Evolutionary conservation across 148 eudicot genomes (phyloP).

Genomic region (Vaccinium vitisidaea): DNA sequence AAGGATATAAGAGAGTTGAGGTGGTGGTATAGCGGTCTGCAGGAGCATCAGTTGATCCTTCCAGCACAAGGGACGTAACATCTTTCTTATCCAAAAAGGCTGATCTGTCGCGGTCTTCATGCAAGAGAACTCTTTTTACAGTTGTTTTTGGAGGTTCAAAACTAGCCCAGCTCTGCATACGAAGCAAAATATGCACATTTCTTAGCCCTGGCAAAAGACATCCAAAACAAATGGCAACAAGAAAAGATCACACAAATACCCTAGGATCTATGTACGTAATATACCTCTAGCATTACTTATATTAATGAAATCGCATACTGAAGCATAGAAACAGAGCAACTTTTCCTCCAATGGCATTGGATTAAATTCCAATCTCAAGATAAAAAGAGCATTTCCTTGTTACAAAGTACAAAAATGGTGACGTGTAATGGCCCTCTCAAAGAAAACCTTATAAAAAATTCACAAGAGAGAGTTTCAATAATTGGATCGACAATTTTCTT

Average conservation of each 20-base stretch:
- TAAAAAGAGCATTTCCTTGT: neutral
- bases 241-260: neutral
- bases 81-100: constrained; percentile 41
- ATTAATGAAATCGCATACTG: neutral
- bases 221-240: constrained; percentile 17
- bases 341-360: neutral
- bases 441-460: neutral
- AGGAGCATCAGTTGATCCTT: constrained; percentile 31
- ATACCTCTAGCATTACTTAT: neutral
- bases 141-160: constrained; percentile 84
- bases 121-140: constrained; percentile 55
- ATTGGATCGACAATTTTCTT: neutral
- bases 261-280: neutral
- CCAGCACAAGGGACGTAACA: constrained; percentile 31
- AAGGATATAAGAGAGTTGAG: constrained; percentile 24
- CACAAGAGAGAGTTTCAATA: no score
- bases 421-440: neutral
- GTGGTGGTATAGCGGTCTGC: constrained; percentile 26
- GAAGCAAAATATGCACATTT: constrained; percentile 1
- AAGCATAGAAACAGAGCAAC: neutral
- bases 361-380: neutral
- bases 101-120: constrained; percentile 36
- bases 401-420: neutral
- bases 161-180: constrained; percentile 70
- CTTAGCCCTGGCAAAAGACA: constrained; percentile 12